Evolutionary conservation across 2,329 filamentous ascomycete species (phyloP).

Genomic region (Alternaria panax): DNA sequence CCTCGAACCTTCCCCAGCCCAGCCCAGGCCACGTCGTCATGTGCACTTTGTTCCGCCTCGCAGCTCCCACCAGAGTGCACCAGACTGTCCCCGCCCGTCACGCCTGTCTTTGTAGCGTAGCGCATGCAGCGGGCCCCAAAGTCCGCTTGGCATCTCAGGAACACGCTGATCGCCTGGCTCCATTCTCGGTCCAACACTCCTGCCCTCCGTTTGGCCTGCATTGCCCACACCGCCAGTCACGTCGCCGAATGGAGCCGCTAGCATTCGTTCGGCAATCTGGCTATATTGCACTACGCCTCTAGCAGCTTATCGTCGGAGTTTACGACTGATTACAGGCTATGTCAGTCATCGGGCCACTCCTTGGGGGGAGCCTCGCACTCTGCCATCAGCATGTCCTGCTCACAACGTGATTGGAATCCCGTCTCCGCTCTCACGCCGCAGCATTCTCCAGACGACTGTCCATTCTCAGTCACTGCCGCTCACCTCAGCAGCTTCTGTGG

Average conservation of each 20-base stretch:
- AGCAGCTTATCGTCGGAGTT: slow-evolving; percentile 13
- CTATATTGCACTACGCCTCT: slow-evolving; percentile 17
- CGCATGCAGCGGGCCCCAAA: background rate
- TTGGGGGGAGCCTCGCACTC: background rate
- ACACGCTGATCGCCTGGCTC: slow-evolving; percentile 11
- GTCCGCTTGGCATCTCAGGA: slow-evolving; percentile 8
- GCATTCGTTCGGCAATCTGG: slow-evolving; percentile 24
- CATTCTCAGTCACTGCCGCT: background rate
- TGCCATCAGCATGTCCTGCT: background rate
- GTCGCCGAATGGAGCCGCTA: slow-evolving; percentile 10
- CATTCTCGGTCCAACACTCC: slow-evolving; percentile 12
- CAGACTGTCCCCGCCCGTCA: slow-evolving; percentile 1
- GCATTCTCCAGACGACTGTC: background rate
- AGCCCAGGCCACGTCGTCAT: background rate
- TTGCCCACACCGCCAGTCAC: slow-evolving; percentile 14
- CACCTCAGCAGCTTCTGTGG: background rate
- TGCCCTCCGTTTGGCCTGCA: background rate
- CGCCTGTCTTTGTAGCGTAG: background rate
- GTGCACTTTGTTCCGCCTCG: background rate
- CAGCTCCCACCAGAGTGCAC: background rate
- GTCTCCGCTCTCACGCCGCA: background rate
- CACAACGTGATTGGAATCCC: background rate
- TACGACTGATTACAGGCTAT: slow-evolving; percentile 24
- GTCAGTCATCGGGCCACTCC: background rate
- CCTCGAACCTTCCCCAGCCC: background rate